Evolutionary conservation across 768 basidiomycete species (phyloP), one percentile per base, ranked within the genome.

Genomic region (Ramaria sp.): DNA sequence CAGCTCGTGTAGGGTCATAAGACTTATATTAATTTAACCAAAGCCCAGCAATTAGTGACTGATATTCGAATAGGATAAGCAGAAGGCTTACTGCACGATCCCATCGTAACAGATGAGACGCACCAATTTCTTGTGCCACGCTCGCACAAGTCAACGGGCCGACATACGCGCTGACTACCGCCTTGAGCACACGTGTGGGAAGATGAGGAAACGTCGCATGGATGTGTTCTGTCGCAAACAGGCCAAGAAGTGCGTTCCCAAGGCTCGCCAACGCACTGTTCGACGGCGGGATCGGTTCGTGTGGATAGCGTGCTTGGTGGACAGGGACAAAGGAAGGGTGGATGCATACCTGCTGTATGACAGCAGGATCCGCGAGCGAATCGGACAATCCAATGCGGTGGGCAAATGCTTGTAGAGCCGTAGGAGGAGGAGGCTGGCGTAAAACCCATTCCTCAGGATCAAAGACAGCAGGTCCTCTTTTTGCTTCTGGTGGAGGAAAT

Each of bases 91-190:
- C 87, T 62, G 73, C 76, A 69, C 86, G 76, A 65, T 85, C 79
- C 91, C 91, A 93, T 59, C 90, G 77, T 45, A 94, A 66, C 27
- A 94, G 73, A 3, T 83, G 82, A 20, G 77, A 68, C 18, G 83
- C 87, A 57, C 89, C 91, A 74, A 85, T 83, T 69, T 92, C 88
- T 56, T 82, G 79, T 24, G 94, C 94, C 48, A 97, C 83, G 59
- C 76, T 81, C 38, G 88, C 82, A 63, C 89, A 91, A 5, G 86
- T 83, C 59, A 79, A 71, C 15, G 89, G 83, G 13, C 95, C 95
- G 30, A 93, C 94, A 67, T 90, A 88, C 52, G 92, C 89, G 39
- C 88, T 92, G 56, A 95, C 81, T 13, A 89, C 92, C 5, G 89
- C 87, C 70, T 96, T 94, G 61, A 90, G 70, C 22, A 92, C 92